Evolutionary conservation across 1,284 basidiomycete species (phyloP), one percentile per base, ranked within the genome.

Genomic region (Cutaneotrichosporon sp.): DNA sequence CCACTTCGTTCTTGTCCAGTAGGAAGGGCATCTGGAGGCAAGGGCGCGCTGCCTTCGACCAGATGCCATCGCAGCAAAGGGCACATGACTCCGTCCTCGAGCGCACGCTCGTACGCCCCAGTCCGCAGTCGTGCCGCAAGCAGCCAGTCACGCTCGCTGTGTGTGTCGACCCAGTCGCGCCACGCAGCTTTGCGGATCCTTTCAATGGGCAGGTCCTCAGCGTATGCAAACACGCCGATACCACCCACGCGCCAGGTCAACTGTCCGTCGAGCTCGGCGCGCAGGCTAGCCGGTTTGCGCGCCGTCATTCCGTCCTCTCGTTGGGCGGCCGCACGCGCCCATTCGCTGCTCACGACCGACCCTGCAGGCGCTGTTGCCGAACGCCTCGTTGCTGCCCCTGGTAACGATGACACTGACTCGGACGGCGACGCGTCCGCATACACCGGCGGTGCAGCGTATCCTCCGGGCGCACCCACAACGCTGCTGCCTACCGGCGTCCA

Each of bases 81-180:
- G 38, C 63, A 63, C 18, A 65, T 55, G 12, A 58, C 55, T 10
- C 39, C 43, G 26, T 39, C 33, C 12, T 35, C 17, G 13, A n/a
- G 33, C 2, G 54, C 49, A 4, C 52, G 35, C 15, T 47, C 52
- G 51, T 70, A 72, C 15, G 61, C 60, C 4, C 59, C 82, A 13
- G 78, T 83, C n/a, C 79, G 87, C 20, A 82, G 84, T 8, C 77
- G 86, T 20, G 79, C 84, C 15, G 83, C 79, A 4, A 83, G 84
- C 57, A 83, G 81, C 69, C 83, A 86, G 65, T 86, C 86, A 15
- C 60, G 58, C 26, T 53, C 48, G 5, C 61, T 60, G 42, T 66
- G 41, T 4, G 46, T 18, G 4, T 46, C 38, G 18, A 40, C 20
- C 58, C 59, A 70, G n/a, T 64, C 54, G 34, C 55, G 54, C 66